Conservation (phyloP, 2,329 filamentous ascomycete genomes). For the Simplicillium aogashimaense region DNA sequence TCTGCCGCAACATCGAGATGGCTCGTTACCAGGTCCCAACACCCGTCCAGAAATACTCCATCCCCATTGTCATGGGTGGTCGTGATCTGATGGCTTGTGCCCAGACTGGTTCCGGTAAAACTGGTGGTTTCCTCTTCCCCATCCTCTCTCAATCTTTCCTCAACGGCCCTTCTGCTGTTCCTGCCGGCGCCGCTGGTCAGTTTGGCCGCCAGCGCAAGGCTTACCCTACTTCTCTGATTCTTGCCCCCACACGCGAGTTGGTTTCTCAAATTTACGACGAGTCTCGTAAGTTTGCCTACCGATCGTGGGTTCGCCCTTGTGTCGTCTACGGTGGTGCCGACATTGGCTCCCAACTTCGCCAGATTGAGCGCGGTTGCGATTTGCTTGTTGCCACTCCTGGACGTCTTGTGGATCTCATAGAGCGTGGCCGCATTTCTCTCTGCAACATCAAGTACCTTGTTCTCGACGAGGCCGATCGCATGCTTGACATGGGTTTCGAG, state of each 20-base stretch:
- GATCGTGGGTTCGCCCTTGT: conserved; percentile 96
- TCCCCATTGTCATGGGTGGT: conserved; percentile 95
- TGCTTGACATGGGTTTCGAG: conserved; percentile 99
- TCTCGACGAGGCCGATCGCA: conserved; percentile 97
- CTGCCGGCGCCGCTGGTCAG: conserved; percentile 54
- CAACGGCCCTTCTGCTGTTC: conserved; percentile 67
- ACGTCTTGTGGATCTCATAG: conserved; percentile 94
- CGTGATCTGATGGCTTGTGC: conserved; percentile 99
- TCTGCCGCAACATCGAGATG: conserved; percentile 86
- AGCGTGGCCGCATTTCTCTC: conserved; percentile 95
- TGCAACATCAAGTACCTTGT: conserved; percentile 99
- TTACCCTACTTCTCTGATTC: conserved; percentile 89
- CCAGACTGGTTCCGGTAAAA: conserved; percentile 99
- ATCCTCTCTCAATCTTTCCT: conserved; percentile 97
- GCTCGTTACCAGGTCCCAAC: conserved; percentile 93
- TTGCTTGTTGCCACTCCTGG: conserved; percentile 93
- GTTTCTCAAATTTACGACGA: conserved; percentile 99
- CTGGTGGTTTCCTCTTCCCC: conserved; percentile 97
- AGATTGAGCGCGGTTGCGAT: conserved; percentile 96
- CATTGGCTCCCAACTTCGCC: conserved; percentile 93
- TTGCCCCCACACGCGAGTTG: conserved; percentile 94
- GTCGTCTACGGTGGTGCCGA: conserved; percentile 99
- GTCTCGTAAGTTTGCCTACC: conserved; percentile 95
- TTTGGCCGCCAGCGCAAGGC: conserved; percentile 95
- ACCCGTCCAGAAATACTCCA: conserved; percentile 98